phyloP scores from a whole-genome alignment of 345 rosid species.

The Pistacia atlantica region DNA sequence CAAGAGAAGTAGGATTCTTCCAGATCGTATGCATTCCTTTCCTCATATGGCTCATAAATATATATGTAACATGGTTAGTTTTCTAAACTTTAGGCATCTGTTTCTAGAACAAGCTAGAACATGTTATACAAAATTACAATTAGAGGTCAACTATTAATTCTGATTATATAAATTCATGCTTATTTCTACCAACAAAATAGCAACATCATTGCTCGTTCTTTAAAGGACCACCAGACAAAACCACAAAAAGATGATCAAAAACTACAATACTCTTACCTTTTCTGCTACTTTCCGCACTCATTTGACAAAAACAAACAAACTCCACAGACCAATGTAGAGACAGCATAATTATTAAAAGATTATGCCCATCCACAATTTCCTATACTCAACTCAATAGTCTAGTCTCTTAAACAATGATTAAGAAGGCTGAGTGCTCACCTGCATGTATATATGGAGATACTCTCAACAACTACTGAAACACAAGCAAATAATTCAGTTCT shows the following conservation, averaged over 20 bases:
- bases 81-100: not conserved
- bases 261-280: not conserved
- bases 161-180: not conserved
- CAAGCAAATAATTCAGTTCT: slow-evolving; percentile 39
- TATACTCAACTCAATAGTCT: not conserved
- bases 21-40: not conserved
- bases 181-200: not conserved
- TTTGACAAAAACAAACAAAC: too few species aligned
- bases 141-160: not conserved
- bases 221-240: not conserved
- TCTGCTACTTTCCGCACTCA: not conserved
- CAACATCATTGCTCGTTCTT: not conserved
- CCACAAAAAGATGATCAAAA: not conserved
- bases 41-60: not conserved
- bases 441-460: slow-evolving; percentile 37
- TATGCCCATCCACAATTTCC: not conserved
- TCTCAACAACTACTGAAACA: slow-evolving; percentile 32
- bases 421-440: slow-evolving; percentile 27
- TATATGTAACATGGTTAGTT: not conserved
- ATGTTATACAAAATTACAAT: not conserved
- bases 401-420: not conserved
- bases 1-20: not conserved
- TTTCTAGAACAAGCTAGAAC: not conserved
- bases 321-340: not conserved
- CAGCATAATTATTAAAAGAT: not conserved